Percentiles rank a stretch among this genome's conserved stretches.
Evolutionary conservation across 441 rosid genomes (phyloP).

Genomic region (Adansonia grandidieri): DNA sequence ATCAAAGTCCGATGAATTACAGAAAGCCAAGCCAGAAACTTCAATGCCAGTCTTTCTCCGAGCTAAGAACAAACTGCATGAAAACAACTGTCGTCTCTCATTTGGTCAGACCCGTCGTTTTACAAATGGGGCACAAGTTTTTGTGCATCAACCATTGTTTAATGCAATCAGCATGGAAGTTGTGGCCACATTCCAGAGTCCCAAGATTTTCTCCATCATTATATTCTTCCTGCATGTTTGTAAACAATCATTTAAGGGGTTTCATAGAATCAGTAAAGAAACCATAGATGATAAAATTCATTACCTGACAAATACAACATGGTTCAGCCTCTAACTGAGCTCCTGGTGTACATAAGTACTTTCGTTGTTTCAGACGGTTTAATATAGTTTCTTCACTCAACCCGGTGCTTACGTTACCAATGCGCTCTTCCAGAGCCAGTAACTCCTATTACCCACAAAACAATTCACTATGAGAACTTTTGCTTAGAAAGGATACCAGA

Average conservation of each 20-base stretch:
- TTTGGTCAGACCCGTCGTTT: slow-evolving; percentile 33
- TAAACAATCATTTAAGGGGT: slow-evolving; percentile 10
- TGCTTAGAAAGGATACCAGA: neutral
- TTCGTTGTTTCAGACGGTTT: slow-evolving; percentile 50
- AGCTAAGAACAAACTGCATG: slow-evolving; percentile 18
- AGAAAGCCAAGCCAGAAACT: slow-evolving; percentile 17
- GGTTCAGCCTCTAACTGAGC: slow-evolving; percentile 66
- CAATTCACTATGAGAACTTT: neutral
- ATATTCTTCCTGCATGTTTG: slow-evolving; percentile 46
- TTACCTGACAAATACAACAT: slow-evolving; percentile 89
- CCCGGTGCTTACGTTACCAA: slow-evolving; percentile 90
- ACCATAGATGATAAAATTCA: neutral
- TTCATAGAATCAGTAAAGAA: neutral
- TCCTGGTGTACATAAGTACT: slow-evolving; percentile 30
- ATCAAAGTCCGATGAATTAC: neutral
- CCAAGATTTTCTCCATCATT: slow-evolving; percentile 13
- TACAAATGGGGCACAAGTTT: slow-evolving; percentile 11
- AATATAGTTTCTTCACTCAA: slow-evolving; percentile 66
- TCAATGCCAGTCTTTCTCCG: neutral
- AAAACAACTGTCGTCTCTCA: slow-evolving; percentile 30
- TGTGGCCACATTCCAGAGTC: slow-evolving; percentile 12
- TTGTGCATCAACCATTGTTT: slow-evolving; percentile 16
- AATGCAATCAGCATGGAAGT: slow-evolving; percentile 15
- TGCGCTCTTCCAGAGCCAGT: slow-evolving; percentile 85
- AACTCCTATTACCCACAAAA: slow-evolving; percentile 57